Percentiles rank a stretch among this genome's conserved stretches.
phyloP scores from a whole-genome alignment of 805 yeast genomes.

The Ogataea pilisensis region DNA sequence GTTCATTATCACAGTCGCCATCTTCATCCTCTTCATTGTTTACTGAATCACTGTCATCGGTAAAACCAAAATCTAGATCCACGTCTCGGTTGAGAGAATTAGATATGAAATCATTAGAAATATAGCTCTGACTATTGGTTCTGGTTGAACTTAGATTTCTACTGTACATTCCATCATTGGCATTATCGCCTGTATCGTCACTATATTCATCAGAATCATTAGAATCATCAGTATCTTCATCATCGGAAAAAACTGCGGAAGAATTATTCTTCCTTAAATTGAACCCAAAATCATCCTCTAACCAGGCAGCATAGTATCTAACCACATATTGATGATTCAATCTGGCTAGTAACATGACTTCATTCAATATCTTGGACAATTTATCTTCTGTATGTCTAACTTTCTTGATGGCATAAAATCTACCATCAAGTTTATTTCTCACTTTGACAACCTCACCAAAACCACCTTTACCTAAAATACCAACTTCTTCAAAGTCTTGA shows the following conservation, averaged over 20 bases:
- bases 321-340: conserved; percentile 95
- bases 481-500: conserved; percentile 93
- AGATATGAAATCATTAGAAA: conserved; percentile 59
- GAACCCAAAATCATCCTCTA: conserved; percentile 59
- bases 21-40: conserved; percentile 18
- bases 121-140: conserved; percentile 34
- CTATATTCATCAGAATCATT: conserved; percentile 33
- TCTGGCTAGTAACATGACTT: conserved; percentile 87
- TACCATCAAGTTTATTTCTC: conserved; percentile 86
- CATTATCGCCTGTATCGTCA: conserved; percentile 23
- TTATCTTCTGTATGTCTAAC: conserved; percentile 79
- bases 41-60: conserved; percentile 30
- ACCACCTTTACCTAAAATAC: conserved; percentile 88
- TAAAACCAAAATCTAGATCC: conserved; percentile 49
- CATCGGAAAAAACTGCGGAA: conserved; percentile 25
- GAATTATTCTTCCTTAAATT: conserved; percentile 14
- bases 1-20: conserved; percentile 17
- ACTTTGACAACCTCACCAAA: conserved; percentile 99
- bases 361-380: conserved; percentile 77
- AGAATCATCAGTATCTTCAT: conserved; percentile 20
- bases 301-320: conserved; percentile 96
- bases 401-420: conserved; percentile 91
- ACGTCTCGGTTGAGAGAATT: conserved; percentile 47
- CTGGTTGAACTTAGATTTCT: conserved; percentile 23
- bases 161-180: not conserved